Evolutionary conservation across 805 yeast genomes (phyloP).

Genomic region (Pachysolen tannophilus): DNA sequence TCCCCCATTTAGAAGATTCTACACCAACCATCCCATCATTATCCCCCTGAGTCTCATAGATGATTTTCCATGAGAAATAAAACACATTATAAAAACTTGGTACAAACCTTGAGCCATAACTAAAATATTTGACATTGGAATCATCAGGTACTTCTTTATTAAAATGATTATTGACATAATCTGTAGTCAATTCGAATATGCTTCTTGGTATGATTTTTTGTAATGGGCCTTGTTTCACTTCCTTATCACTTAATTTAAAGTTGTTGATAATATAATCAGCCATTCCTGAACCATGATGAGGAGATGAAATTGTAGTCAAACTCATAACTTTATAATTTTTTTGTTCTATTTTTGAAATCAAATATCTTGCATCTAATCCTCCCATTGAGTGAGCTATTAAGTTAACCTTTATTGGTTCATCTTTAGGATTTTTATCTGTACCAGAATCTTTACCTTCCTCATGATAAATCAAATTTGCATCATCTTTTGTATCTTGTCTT

Average conservation of each 20-base stretch:
- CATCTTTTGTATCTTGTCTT: constrained; percentile 15
- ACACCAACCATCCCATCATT: constrained; percentile 88
- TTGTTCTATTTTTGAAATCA: constrained; percentile 49
- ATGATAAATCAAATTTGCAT: constrained; percentile 15
- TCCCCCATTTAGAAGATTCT: constrained; percentile 75
- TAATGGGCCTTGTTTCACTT: constrained; percentile 13
- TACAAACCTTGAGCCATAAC: constrained; percentile 70
- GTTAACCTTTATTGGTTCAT: constrained; percentile 47
- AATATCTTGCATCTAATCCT: constrained; percentile 75
- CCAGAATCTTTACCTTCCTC: constrained; percentile 5
- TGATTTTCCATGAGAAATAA: constrained; percentile 53
- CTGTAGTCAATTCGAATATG: constrained; percentile 61
- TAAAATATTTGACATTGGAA: constrained; percentile 62
- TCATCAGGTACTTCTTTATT: constrained; percentile 45
- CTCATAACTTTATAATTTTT: constrained; percentile 54
- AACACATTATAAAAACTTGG: constrained; percentile 62
- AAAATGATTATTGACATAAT: constrained; percentile 37
- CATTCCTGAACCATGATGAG: constrained; percentile 79
- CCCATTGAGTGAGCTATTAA: constrained; percentile 92
- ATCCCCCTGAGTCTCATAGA: constrained; percentile 41
- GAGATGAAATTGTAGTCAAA: constrained; percentile 80
- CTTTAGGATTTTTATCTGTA: constrained; percentile 12
- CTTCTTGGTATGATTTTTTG: constrained; percentile 20
- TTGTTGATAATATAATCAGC: constrained; percentile 55
- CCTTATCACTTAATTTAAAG: constrained; percentile 13